Evolutionary conservation across 2,329 filamentous ascomycete genomes (phyloP), one percentile per base, ranked within the genome.

Genomic region (Microdochium trichocladiopsis): DNA sequence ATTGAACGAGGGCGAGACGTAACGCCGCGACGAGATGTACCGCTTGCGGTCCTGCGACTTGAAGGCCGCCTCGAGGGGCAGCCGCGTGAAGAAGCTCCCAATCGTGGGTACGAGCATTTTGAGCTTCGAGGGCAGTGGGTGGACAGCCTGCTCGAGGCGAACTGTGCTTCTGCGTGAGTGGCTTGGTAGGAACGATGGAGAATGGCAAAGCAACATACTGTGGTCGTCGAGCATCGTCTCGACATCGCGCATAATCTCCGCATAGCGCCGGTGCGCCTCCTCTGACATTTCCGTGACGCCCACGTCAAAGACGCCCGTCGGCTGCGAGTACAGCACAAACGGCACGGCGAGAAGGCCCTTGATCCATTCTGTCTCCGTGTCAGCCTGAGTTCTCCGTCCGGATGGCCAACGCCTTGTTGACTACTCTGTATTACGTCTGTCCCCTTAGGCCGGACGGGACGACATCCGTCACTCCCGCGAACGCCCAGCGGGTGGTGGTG

Each of bases 1-100:
- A 71, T 99, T 99, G 79, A 99, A 99, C 1, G 90, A 95, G 0
- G 94, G 94, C 1, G 93, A 88, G 2, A 99, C 94, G 66, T 96
- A 97, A 55, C 94, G 86, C 23, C 94, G 81, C 2, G 87, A 90
- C 25, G 90, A 95, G 63, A 99, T 99, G 68, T 86, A 88, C 6
- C 94, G 84, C 57, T 86, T 86, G 53, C 79, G 73, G 67, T 99
- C 94, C 70, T 97, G 94, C 69, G 89, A 93, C 59, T 86, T 85
- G 73, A 97, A 97, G 6, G 93, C 93, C 49, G 91, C 89, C 64
- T 93, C 90, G 9, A 97, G 81, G 2, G 88, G 86, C 2, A 97
- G 74, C 4, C 87, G 80, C 0, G 93, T 97, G 72, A 96, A 97
- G 76, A 97, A 97, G 12, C 83, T 87, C n/a, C 93, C 93, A 14